Evolutionary conservation across 1,284 basidiomycete genomes (phyloP).

Genomic region (Sporisorium exsertum): DNA sequence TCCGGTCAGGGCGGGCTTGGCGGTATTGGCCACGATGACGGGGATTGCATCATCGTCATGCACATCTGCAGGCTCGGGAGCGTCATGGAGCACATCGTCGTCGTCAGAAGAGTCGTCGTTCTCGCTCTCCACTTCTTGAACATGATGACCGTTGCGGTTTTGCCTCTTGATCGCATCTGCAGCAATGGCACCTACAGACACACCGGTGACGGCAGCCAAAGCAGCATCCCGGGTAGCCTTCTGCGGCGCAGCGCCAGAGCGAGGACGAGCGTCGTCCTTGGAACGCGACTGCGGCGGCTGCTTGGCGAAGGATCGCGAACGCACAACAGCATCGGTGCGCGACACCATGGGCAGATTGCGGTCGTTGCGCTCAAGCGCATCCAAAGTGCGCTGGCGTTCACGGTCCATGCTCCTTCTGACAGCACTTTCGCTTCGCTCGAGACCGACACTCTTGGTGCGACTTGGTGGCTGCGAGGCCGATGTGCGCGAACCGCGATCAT

Average conservation of each 20-base stretch:
- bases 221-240: slow-evolving; percentile 39
- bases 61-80: slow-evolving; percentile 42
- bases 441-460: slow-evolving; percentile 3
- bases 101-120: slow-evolving; percentile 26
- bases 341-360: slow-evolving; percentile 27
- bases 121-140: slow-evolving; percentile 16
- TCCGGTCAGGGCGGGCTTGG: slow-evolving; percentile 16
- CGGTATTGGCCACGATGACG: slow-evolving; percentile 18
- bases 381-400: slow-evolving; percentile 36
- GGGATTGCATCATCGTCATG: slow-evolving; percentile 41
- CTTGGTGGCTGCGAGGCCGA: slow-evolving; percentile 6
- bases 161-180: slow-evolving; percentile 21
- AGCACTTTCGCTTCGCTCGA: slow-evolving; percentile 30
- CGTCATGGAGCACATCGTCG: slow-evolving; percentile 30
- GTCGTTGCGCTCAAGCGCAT: slow-evolving; percentile 28
- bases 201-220: slow-evolving; percentile 46
- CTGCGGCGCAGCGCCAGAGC: slow-evolving; percentile 15
- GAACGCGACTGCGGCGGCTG: slow-evolving; percentile 6
- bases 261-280: slow-evolving; percentile 11
- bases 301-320: slow-evolving; percentile 16
- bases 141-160: slow-evolving; percentile 6
- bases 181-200: slow-evolving; percentile 23
- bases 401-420: slow-evolving; percentile 42
- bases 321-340: slow-evolving; percentile 29
- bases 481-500: slow-evolving; percentile 23